phyloP scores from a whole-genome alignment of 1,284 basidiomycete species.

The Blastosporella zonata region DNA sequence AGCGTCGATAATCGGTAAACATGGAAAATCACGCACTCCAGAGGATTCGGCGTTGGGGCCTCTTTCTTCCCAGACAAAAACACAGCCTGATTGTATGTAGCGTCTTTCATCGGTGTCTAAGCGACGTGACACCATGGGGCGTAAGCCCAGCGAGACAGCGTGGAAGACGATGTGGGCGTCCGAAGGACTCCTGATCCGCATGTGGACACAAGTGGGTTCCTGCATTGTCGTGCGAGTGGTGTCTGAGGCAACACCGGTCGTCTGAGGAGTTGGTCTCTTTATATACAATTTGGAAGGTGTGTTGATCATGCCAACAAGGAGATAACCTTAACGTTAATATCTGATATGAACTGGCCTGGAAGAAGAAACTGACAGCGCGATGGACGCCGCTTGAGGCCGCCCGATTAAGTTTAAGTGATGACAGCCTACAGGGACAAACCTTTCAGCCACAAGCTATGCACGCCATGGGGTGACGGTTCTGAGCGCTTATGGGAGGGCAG shows the following conservation, averaged over 20 bases:
- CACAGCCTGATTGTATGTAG: slow-evolving; percentile 63
- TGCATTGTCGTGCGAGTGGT: slow-evolving; percentile 31
- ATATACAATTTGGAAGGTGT: slow-evolving; percentile 19
- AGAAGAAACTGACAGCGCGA: slow-evolving; percentile 18
- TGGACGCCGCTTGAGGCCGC: slow-evolving; percentile 15
- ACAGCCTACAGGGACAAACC: slow-evolving; percentile 16
- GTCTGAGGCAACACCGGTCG: slow-evolving; percentile 7
- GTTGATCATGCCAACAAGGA: slow-evolving; percentile 26
- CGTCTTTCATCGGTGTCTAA: slow-evolving; percentile 72
- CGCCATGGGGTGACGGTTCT: not conserved
- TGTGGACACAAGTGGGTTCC: slow-evolving; percentile 38
- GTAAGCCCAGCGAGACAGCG: slow-evolving; percentile 55
- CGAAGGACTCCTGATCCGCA: slow-evolving; percentile 47
- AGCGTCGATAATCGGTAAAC: slow-evolving; percentile 9
- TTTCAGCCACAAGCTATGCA: slow-evolving; percentile 12
- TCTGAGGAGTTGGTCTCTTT: slow-evolving; percentile 15
- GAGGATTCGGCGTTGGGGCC: slow-evolving; percentile 65
- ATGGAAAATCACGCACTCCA: slow-evolving; percentile 46
- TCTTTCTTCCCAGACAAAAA: slow-evolving; percentile 82
- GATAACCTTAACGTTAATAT: slow-evolving; percentile 27
- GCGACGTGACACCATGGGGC: slow-evolving; percentile 70
- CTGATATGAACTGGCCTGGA: slow-evolving; percentile 18
- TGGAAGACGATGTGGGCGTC: slow-evolving; percentile 79
- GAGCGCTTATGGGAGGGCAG: not conserved
- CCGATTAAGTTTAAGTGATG: slow-evolving; percentile 25